These are phyloP conservation scores for Podila horticola DNA, from an alignment of 192 early-diverging fungal genomes.

Conservation along the genomic window DNA sequence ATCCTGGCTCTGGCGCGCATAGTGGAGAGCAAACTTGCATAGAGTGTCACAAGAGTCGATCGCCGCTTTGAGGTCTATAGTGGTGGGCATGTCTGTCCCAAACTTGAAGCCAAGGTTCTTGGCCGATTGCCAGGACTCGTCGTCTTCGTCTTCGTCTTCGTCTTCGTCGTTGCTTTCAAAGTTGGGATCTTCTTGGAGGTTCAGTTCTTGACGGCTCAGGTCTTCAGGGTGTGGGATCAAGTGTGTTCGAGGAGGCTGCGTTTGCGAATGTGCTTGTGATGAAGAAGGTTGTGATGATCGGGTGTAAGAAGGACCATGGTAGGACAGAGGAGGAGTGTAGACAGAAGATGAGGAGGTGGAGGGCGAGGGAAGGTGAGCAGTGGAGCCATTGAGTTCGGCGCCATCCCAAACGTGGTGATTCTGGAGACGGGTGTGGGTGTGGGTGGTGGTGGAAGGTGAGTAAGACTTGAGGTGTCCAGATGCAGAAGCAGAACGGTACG, in stretches of 20 bases:
- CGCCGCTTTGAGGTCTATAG: conserved; percentile 36
- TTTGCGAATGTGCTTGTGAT: not conserved
- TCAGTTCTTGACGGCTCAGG: not conserved
- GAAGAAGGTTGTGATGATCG: no score
- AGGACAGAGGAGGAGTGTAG: not conserved
- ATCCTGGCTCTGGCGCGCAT: not conserved
- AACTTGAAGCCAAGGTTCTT: conserved; percentile 18
- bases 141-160: not conserved
- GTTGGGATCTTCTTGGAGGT: not conserved
- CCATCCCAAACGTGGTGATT: not conserved
- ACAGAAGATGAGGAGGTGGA: not conserved
- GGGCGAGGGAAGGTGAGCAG: not conserved
- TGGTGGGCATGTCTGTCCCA: conserved; percentile 46
- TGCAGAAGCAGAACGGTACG: no score
- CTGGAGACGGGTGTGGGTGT: not conserved
- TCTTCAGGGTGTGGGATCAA: not conserved
- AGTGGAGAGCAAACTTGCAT: conserved; percentile 36
- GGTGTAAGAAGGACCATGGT: no score
- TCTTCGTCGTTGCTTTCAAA: not conserved
- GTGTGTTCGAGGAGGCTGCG: not conserved
- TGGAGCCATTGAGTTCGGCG: not conserved
- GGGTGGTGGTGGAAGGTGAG: not conserved
- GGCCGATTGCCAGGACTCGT: not conserved
- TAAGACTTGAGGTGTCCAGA: no score
- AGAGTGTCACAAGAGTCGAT: conserved; percentile 36